Percentiles rank a stretch among this genome's conserved stretches.
Conservation (phyloP, 805 yeast species). For the Candida ficus region DNA sequence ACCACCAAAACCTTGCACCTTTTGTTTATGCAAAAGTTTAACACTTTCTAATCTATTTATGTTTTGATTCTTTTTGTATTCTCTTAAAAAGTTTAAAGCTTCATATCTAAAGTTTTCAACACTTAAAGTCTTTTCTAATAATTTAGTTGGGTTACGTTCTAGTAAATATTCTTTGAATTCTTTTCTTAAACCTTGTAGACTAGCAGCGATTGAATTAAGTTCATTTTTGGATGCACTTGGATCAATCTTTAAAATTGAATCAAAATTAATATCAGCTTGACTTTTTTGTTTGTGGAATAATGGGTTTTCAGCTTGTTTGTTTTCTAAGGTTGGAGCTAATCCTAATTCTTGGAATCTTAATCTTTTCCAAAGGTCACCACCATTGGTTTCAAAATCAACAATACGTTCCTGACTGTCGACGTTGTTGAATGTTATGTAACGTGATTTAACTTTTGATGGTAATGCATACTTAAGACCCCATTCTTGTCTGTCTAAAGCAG, state of each 20-base stretch:
- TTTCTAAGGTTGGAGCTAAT: slow-evolving; percentile 27
- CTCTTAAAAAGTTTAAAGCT: slow-evolving; percentile 29
- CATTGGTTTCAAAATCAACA: slow-evolving; percentile 64
- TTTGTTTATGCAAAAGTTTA: slow-evolving; percentile 11
- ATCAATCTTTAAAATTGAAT: slow-evolving; percentile 14
- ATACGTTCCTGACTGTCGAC: slow-evolving; percentile 62
- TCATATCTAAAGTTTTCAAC: slow-evolving; percentile 26
- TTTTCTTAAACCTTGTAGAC: slow-evolving; percentile 39
- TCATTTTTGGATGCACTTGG: slow-evolving; percentile 6
- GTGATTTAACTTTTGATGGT: slow-evolving; percentile 55
- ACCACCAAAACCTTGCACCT: slow-evolving; percentile 69
- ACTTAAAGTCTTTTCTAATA: slow-evolving; percentile 24
- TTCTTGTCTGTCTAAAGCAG: slow-evolving; percentile 60
- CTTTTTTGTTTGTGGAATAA: slow-evolving; percentile 23
- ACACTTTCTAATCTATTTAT: slow-evolving; percentile 8
- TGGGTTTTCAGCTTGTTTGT: slow-evolving; percentile 27
- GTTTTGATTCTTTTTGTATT: slow-evolving; percentile 7
- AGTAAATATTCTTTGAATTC: slow-evolving; percentile 54
- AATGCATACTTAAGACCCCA: slow-evolving; percentile 72
- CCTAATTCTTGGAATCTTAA: slow-evolving; percentile 66
- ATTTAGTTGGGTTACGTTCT: slow-evolving; percentile 41
- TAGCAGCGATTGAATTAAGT: slow-evolving; percentile 1
- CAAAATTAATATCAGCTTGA: slow-evolving; percentile 21
- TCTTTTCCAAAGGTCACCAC: slow-evolving; percentile 56
- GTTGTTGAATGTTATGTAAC: slow-evolving; percentile 59